Evolutionary conservation across 352 stramenopile species (phyloP).

Genomic region (Globisporangium splendens): DNA sequence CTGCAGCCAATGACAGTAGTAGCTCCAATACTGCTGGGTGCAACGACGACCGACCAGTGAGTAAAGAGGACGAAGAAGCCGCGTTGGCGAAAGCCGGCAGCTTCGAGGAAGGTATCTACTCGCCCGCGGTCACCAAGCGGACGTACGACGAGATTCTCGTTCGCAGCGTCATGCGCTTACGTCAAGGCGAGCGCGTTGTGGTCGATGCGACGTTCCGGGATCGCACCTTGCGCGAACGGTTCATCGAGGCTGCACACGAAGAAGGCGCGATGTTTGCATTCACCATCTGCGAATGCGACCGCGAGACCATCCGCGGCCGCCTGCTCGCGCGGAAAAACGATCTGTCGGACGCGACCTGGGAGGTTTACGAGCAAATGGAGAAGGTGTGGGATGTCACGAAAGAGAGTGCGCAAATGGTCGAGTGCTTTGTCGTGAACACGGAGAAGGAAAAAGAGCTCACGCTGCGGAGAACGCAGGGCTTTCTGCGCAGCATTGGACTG

Average conservation of each 20-base stretch:
- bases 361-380: slow-evolving; percentile 68
- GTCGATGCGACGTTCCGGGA: slow-evolving; percentile 67
- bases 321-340: slow-evolving; percentile 58
- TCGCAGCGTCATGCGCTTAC: slow-evolving; percentile 28
- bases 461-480: slow-evolving; percentile 43
- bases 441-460: slow-evolving; percentile 72
- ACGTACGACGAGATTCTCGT: slow-evolving; percentile 67
- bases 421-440: slow-evolving; percentile 57
- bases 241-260: slow-evolving; percentile 33
- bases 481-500: slow-evolving; percentile 55
- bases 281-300: slow-evolving; percentile 61
- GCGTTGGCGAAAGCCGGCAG: slow-evolving; percentile 13
- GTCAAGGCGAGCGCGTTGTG: slow-evolving; percentile 47
- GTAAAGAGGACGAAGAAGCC: slow-evolving; percentile 8
- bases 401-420: slow-evolving; percentile 28
- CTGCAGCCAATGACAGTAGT: background rate
- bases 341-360: slow-evolving; percentile 66
- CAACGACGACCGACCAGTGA: slow-evolving; percentile 5
- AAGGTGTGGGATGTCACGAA: slow-evolving; percentile 29
- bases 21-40: background rate
- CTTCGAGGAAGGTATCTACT: slow-evolving; percentile 62
- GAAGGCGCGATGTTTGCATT: slow-evolving; percentile 54
- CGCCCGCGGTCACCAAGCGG: slow-evolving; percentile 44
- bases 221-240: slow-evolving; percentile 30
- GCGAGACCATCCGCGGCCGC: slow-evolving; percentile 61